Percentiles rank a stretch among this genome's conserved stretches.
Conservation (phyloP, 1,139 yeast genomes). For the Yamadazyma atlantica region DNA sequence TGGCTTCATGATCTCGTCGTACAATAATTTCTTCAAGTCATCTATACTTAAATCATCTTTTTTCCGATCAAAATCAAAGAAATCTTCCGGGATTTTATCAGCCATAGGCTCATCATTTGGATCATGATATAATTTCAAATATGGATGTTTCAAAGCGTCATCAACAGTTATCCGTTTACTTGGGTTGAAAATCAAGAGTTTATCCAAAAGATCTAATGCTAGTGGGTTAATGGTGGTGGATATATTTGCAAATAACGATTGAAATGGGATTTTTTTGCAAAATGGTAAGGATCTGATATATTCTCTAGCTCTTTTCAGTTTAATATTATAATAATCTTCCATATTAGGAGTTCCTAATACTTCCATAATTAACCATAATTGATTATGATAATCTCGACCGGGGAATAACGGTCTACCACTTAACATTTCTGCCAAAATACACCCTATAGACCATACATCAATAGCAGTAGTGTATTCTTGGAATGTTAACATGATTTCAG, state of each 20-base stretch:
- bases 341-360: conserved; percentile 86
- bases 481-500: conserved; percentile 91
- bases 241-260: conserved; percentile 35
- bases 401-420: conserved; percentile 88
- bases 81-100: conserved; percentile 53
- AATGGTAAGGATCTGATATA: conserved; percentile 76
- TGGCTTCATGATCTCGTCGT: conserved; percentile 52
- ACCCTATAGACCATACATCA: conserved; percentile 96
- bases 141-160: conserved; percentile 68
- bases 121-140: conserved; percentile 64
- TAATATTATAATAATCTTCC: conserved; percentile 79
- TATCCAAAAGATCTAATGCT: conserved; percentile 62
- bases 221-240: conserved; percentile 43
- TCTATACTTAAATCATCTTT: conserved; percentile 49
- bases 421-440: conserved; percentile 91
- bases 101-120: conserved; percentile 72
- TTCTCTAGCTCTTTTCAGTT: conserved; percentile 81
- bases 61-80: conserved; percentile 61
- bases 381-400: conserved; percentile 92
- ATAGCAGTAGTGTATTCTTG: conserved; percentile 93
- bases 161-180: conserved; percentile 60
- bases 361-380: conserved; percentile 81
- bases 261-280: conserved; percentile 46
- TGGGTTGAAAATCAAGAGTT: conserved; percentile 64
- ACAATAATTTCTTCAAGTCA: conserved; percentile 54